Conservation (phyloP, 257 asterid genomes). For the Solanum lignicaule region DNA sequence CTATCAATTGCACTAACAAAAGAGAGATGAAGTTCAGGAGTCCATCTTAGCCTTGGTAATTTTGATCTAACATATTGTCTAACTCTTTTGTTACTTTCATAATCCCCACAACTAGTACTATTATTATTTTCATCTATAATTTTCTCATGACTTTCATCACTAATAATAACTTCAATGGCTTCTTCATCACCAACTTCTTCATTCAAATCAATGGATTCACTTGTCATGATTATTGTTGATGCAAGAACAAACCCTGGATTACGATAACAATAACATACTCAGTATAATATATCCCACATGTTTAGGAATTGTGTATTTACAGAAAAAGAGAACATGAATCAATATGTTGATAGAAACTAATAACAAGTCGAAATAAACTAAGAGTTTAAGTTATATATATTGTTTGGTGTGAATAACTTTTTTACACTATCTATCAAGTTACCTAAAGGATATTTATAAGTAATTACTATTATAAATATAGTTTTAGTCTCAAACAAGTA, state of each 20-base stretch:
- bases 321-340: background rate
- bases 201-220: slow-evolving; percentile 42
- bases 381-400: background rate
- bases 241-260: background rate
- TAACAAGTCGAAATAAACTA: background rate
- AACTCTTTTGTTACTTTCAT: slow-evolving; percentile 11
- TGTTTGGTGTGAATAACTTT: too few relatives aligned
- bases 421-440: background rate
- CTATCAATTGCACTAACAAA: slow-evolving; percentile 81
- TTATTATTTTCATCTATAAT: background rate
- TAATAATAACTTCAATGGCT: slow-evolving; percentile 7
- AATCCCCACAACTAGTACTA: slow-evolving; percentile 5
- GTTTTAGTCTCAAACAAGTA: background rate
- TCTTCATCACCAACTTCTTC: slow-evolving; percentile 34
- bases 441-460: background rate
- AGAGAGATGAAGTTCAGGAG: slow-evolving; percentile 81
- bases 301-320: background rate
- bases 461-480: too few relatives aligned
- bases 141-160: slow-evolving; percentile 9
- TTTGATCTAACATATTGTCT: slow-evolving; percentile 73
- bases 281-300: background rate
- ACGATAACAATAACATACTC: background rate
- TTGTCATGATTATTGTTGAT: background rate
- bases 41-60: slow-evolving; percentile 95
- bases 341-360: background rate